phyloP scores from a whole-genome alignment of 306 rosid genomes.

The Macrotyloma uniflorum region DNA sequence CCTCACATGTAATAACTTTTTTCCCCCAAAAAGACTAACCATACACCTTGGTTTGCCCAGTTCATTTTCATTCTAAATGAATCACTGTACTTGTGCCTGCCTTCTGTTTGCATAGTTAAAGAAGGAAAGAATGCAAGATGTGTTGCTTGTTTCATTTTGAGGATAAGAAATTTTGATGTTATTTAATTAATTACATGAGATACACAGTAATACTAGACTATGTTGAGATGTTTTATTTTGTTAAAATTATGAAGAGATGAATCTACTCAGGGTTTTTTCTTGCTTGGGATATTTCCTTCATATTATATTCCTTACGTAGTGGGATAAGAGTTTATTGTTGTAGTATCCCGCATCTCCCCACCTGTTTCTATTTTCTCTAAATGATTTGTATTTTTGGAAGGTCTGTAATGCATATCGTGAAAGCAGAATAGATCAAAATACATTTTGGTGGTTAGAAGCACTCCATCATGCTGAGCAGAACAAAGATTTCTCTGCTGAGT shows the following conservation, averaged over 20 bases:
- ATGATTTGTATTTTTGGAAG: slow-evolving; percentile 50
- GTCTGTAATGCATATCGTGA: slow-evolving; percentile 56
- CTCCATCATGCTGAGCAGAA: slow-evolving; percentile 78
- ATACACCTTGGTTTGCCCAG: background rate
- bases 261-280: background rate
- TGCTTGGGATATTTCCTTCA: too few relatives aligned
- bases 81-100: background rate
- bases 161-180: slow-evolving; percentile 2
- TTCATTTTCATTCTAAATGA: slow-evolving; percentile 7
- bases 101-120: slow-evolving; percentile 9
- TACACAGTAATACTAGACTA: background rate
- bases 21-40: background rate
- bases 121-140: slow-evolving; percentile 18
- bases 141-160: slow-evolving; percentile 19
- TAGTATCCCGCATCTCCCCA: too few relatives aligned
- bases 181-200: slow-evolving; percentile 6
- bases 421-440: slow-evolving; percentile 45
- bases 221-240: slow-evolving; percentile 20
- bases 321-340: too few relatives aligned
- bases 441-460: slow-evolving; percentile 91
- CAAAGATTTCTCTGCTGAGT: slow-evolving; percentile 67
- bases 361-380: background rate
- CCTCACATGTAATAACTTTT: background rate
- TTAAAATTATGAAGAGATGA: slow-evolving; percentile 2
- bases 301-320: too few relatives aligned